Percentiles rank a stretch among this genome's conserved stretches.
Conservation (phyloP, 1,284 basidiomycete species). For the Ganoderma resinaceum region DNA sequence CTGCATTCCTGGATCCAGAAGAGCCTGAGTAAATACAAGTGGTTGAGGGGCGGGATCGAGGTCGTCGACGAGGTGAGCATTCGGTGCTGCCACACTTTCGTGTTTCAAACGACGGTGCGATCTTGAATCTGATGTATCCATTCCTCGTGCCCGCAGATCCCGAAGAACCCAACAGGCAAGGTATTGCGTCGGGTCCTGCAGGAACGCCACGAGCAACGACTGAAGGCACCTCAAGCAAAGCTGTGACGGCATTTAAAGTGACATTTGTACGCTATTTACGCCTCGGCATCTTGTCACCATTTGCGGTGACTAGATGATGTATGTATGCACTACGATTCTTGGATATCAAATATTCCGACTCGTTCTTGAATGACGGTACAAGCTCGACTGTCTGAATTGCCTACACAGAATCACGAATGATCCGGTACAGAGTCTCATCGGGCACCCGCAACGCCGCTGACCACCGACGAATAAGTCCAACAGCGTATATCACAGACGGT, state of each 20-base stretch:
- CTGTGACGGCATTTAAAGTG: slow-evolving; percentile 10
- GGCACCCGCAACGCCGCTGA: background rate
- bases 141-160: slow-evolving; percentile 54
- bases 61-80: slow-evolving; percentile 62
- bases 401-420: background rate
- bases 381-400: background rate
- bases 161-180: slow-evolving; percentile 77
- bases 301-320: background rate
- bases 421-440: background rate
- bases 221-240: slow-evolving; percentile 22
- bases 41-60: slow-evolving; percentile 72
- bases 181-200: slow-evolving; percentile 63
- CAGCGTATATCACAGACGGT: background rate
- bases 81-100: background rate
- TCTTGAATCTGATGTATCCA: background rate
- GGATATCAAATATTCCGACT: background rate
- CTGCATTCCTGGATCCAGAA: slow-evolving; percentile 67
- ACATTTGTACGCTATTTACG: background rate
- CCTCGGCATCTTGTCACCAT: too few species aligned
- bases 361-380: background rate
- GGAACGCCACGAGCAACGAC: slow-evolving; percentile 55
- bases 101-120: background rate
- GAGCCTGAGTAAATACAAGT: slow-evolving; percentile 73
- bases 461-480: background rate
- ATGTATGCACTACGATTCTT: background rate